Percentiles rank a stretch among this genome's conserved stretches.
Evolutionary conservation across 2,329 filamentous ascomycete species (phyloP).

Genomic region (Fusarium beomiforme): DNA sequence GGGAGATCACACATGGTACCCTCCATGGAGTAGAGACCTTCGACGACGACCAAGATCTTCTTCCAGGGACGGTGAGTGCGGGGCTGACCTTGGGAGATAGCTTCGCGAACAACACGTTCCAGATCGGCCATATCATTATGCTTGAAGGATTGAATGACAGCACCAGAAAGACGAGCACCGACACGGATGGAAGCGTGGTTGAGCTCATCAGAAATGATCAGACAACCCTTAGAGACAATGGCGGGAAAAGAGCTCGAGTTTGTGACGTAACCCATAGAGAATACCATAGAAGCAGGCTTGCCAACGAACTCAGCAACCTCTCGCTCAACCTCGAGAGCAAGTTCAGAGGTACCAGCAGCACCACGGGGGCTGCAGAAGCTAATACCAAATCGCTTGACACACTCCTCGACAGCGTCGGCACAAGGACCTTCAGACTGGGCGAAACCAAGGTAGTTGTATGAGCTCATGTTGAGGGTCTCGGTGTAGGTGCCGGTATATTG

Average conservation of each 20-base stretch:
- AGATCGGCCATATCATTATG: conserved; percentile 95
- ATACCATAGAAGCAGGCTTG: conserved; percentile 94
- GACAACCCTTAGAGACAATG: conserved; percentile 88
- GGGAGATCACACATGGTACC: conserved; percentile 99
- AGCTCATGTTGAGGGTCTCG: conserved; percentile 98
- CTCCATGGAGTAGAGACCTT: conserved; percentile 99
- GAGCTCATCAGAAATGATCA: conserved; percentile 95
- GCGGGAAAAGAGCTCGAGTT: conserved; percentile 94
- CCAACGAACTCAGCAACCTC: conserved; percentile 91
- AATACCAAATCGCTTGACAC: conserved; percentile 85
- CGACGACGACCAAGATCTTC: conserved; percentile 96
- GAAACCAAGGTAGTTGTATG: conserved; percentile 99
- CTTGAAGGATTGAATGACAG: conserved; percentile 95
- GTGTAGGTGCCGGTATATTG: conserved; percentile 89
- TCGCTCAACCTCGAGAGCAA: conserved; percentile 88
- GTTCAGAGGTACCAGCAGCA: conserved; percentile 87
- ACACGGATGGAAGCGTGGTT: conserved; percentile 98
- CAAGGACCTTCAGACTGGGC: conserved; percentile 97
- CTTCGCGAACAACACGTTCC: conserved; percentile 86
- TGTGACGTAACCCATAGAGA: conserved; percentile 98
- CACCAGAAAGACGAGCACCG: conserved; percentile 90
- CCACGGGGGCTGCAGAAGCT: conserved; percentile 82
- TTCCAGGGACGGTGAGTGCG: conserved; percentile 99
- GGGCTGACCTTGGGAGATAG: conserved; percentile 95
- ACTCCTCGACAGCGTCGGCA: conserved; percentile 90